These are phyloP conservation scores for Penstemon barbatus DNA, from an alignment of 257 asterid species.

Conservation along the genomic window DNA sequence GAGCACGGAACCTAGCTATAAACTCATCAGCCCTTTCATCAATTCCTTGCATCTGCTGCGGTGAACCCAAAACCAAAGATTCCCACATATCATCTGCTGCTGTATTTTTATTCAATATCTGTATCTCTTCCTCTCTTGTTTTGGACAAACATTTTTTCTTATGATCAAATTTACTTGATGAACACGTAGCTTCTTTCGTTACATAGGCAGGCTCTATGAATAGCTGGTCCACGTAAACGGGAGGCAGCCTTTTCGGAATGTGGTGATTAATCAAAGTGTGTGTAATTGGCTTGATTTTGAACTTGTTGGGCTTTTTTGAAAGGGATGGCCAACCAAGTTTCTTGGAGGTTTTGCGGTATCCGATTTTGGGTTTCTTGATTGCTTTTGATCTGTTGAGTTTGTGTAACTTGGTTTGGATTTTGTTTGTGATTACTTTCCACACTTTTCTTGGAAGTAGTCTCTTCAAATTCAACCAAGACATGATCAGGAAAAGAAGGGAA, in stretches of 20 bases:
- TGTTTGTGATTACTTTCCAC: constrained; percentile 54
- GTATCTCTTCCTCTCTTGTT: neutral
- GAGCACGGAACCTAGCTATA: constrained; percentile 60
- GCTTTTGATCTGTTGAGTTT: constrained; percentile 40
- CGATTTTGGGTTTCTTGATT: constrained; percentile 30
- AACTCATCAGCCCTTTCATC: constrained; percentile 85
- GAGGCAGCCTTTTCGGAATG: constrained; percentile 32
- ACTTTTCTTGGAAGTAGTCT: constrained; percentile 42
- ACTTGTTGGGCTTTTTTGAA: constrained; percentile 47
- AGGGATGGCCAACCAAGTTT: constrained; percentile 36
- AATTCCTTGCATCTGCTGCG: constrained; percentile 67
- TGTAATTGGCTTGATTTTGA: constrained; percentile 35
- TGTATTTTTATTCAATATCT: neutral
- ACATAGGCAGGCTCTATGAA: constrained; percentile 42
- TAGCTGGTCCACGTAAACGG: constrained; percentile 63
- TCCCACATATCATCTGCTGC: constrained; percentile 87
- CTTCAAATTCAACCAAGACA: constrained; percentile 53
- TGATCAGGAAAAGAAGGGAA: constrained; percentile 3
- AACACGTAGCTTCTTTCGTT: constrained; percentile 3
- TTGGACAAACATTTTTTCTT: neutral
- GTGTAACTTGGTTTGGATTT: constrained; percentile 45
- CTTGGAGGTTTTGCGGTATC: constrained; percentile 31
- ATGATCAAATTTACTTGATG: constrained; percentile 23
- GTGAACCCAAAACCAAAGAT: constrained; percentile 59
- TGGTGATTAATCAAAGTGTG: constrained; percentile 17